Percentiles rank a stretch among this genome's conserved stretches.
Conservation (phyloP, 2,329 filamentous ascomycete genomes). For the Tolypocladium ovalisporum region DNA sequence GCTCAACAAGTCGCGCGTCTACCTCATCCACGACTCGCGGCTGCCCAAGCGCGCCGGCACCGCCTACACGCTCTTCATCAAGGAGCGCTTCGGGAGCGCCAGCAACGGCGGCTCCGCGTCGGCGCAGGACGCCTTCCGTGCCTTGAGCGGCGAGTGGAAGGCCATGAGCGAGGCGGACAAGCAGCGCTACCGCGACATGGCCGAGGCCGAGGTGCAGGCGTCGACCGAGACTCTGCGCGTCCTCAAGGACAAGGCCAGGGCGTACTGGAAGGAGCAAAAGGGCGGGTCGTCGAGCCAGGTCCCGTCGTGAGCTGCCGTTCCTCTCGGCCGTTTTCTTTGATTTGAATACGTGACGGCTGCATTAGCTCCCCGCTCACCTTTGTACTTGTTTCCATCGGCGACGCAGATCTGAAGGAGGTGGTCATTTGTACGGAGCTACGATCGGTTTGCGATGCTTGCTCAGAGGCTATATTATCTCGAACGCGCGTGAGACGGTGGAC, state of each 20-base stretch:
- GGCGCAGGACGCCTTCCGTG: slow-evolving; percentile 10
- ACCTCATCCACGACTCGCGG: slow-evolving; percentile 33
- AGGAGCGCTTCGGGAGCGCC: slow-evolving; percentile 20
- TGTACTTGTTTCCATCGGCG: background rate
- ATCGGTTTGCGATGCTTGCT: background rate
- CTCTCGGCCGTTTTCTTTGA: background rate
- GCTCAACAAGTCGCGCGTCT: slow-evolving; percentile 12
- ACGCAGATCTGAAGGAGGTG: background rate
- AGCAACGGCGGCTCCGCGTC: slow-evolving; percentile 11
- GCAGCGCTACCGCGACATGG: slow-evolving; percentile 24
- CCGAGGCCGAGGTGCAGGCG: slow-evolving; percentile 6
- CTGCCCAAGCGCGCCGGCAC: slow-evolving; percentile 26
- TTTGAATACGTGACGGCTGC: background rate
- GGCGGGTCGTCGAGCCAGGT: slow-evolving; percentile 1
- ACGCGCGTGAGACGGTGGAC: background rate
- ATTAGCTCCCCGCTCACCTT: background rate
- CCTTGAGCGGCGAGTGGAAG: slow-evolving; percentile 30
- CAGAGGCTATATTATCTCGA: background rate
- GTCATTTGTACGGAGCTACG: background rate
- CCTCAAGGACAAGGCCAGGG: slow-evolving; percentile 13
- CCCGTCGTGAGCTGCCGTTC: background rate
- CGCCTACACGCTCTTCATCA: slow-evolving; percentile 26
- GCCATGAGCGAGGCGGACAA: slow-evolving; percentile 28
- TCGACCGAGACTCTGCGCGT: slow-evolving; percentile 13
- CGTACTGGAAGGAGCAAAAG: slow-evolving; percentile 9